These are phyloP conservation scores for Gaertneriomyces semiglobifer DNA, from an alignment of 192 early-diverging fungal species.

Conservation along the genomic window DNA sequence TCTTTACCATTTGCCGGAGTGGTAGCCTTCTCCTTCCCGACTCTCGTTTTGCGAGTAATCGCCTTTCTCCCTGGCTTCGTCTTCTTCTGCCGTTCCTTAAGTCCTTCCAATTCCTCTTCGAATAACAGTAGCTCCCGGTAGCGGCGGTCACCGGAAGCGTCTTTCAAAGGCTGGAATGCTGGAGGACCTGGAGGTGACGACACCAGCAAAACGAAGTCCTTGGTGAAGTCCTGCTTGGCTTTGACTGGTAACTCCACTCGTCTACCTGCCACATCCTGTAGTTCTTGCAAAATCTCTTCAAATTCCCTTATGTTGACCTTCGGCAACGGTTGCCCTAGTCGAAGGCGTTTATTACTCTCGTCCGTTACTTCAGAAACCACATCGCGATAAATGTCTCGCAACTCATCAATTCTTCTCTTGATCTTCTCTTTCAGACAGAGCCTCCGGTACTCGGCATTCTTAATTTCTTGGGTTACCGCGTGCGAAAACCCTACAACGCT, in stretches of 20 bases:
- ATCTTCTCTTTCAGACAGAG: constrained; percentile 12
- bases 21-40: constrained; percentile 17
- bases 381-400: neutral
- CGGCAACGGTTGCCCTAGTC: no score
- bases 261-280: no score
- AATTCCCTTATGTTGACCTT: no score
- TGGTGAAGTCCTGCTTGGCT: no score
- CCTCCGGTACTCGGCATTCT: neutral
- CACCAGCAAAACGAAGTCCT: neutral
- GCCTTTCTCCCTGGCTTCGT: constrained; percentile 15
- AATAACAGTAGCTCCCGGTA: constrained; percentile 15
- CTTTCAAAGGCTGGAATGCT: neutral
- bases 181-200: neutral
- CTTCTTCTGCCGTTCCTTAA: constrained; percentile 29
- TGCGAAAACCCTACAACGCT: constrained; percentile 20
- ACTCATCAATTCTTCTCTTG: constrained; percentile 6
- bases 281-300: no score
- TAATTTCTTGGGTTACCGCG: constrained; percentile 18
- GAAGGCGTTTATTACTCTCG: no score
- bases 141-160: neutral
- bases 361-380: no score
- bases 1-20: no score
- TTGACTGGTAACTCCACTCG: no score
- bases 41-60: constrained; percentile 8
- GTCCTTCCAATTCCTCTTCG: constrained; percentile 24